Evolutionary conservation across 345 rosid species (phyloP), one percentile per base, ranked within the genome.

Genomic region (Lepidium sativum): DNA sequence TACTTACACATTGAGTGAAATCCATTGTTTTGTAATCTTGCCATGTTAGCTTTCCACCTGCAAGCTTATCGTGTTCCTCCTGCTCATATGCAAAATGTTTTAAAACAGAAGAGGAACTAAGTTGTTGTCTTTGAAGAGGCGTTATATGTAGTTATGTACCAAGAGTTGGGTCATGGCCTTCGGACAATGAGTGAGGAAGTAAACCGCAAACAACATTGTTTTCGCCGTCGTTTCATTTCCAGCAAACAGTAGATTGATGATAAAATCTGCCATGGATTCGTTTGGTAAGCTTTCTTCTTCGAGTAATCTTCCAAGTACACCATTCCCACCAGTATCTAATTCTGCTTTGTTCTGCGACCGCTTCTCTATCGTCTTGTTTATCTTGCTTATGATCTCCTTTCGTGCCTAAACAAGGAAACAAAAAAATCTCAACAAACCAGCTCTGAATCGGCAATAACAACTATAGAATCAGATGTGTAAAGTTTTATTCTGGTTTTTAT

Each of bases 181-280:
- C 4, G 96, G 94, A 67, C 77, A 81, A 2, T 68, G 85, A 61
- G 85, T 80, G 73, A 91, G 89, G 79, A 91, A 88, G 79, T 86
- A 88, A 67, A 82, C 72, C 0, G 94, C 89, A 49, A 91, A 82
- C 10, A 87, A 81, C 96, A 91, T 88, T 14, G 97, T 88, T 69
- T 91, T 91, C 1, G 96, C 73, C 0, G 96, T 91, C 1, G 97
- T 88, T 79, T 91, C 97, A 47, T 86, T 91, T 65, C 97, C 97
- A 2, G 96, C 97, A 63, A 91, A 91, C 27, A 91, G 67, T 53
- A 91, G 89, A 75, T 88, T 91, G 59, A 91, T 82, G 50, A 91
- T 81, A 75, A 91, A 91, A 67, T 91, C 97, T 6, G 91, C 79
- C 10, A 88, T 57, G 5, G 82, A 83, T 32, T 88, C 81, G 2